Evolutionary conservation across 345 rosid genomes (phyloP), one percentile per base, ranked within the genome.

Genomic region (Anastatica hierochuntica): DNA sequence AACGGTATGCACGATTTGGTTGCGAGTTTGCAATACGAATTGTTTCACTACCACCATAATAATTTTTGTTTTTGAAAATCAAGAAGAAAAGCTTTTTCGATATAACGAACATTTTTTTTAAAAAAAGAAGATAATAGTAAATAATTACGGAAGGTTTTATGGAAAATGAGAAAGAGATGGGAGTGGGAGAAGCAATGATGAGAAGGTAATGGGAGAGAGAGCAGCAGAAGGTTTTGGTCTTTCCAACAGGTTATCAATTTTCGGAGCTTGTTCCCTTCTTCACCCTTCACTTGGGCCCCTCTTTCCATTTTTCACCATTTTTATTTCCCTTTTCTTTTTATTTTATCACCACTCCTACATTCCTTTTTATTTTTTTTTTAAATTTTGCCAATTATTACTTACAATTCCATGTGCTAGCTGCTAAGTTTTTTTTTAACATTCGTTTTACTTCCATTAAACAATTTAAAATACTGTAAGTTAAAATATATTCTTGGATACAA

Each of bases 221-320:
- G 83, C 74, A 79, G 87, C 71, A 53, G 79, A 76, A 58, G 77
- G 69, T 68, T 61, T 13, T 59, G 71, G 52, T 66, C 60, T 67
- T 74, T 56, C 70, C 77, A 60, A 62, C 46, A 65, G 63, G 70
- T 69, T 29, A 69, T 70, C 79, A 58, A 62, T 56, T 42, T 60
- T 69, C 49, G 77, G 76, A 60, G 37, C 48, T 49, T 75, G 86
- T 76, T 75, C 75, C 79, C 66, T 55, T 67, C 45, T 34, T 55
- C 64, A 67, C 70, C 74, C 56, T 62, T 66, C 83, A 60, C 56
- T 52, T 60, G 70, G 76, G 62, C 12, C 82, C 81, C 49, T 8
- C 44, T 8, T 4, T 50, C 2, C 8, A 27, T 55, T 8, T 27
- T 13, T 56, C 7, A 4, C 23, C 20, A 26, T 42, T 47, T 30